A percentile compares a stretch with the other conserved stretches of the same genome.
Conservation (phyloP, 495 filamentous ascomycete species). For the Hypomontagnella submonticulosa region DNA sequence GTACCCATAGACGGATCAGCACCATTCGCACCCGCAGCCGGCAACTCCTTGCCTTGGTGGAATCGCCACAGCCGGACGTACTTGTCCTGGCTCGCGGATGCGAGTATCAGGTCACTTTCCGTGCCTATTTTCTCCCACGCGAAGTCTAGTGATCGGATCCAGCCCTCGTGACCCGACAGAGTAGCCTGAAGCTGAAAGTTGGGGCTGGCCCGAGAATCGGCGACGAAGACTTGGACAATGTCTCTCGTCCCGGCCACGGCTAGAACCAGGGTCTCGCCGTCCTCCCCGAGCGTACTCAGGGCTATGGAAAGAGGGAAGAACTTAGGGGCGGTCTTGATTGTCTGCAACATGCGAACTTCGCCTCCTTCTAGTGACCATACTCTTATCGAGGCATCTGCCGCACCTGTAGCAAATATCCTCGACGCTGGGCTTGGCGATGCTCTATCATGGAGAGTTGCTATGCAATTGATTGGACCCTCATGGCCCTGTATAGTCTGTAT, state of each 20-base stretch:
- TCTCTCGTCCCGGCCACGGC: constrained; percentile 87
- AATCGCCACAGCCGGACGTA: constrained; percentile 95
- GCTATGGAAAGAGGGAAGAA: constrained; percentile 85
- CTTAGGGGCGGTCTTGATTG: constrained; percentile 75
- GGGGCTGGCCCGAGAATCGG: constrained; percentile 43
- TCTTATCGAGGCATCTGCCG: constrained; percentile 83
- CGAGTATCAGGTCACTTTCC: constrained; percentile 78
- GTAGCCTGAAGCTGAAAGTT: constrained; percentile 80
- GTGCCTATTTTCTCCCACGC: constrained; percentile 65
- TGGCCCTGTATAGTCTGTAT: constrained; percentile 69
- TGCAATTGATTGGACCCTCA: constrained; percentile 79
- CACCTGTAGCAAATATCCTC: constrained; percentile 72
- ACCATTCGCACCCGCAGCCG: constrained; percentile 55
- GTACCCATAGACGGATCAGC: constrained; percentile 58
- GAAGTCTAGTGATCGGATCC: constrained; percentile 88
- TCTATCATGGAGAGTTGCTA: constrained; percentile 63
- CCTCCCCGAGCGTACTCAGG: constrained; percentile 64
- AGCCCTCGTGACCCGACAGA: constrained; percentile 91
- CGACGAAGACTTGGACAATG: constrained; percentile 78
- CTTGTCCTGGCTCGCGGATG: constrained; percentile 96
- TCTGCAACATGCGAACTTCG: constrained; percentile 69
- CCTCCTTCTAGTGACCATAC: constrained; percentile 72
- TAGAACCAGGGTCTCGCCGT: constrained; percentile 67
- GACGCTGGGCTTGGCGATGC: constrained; percentile 12
- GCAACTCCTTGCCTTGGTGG: constrained; percentile 73